Percentiles rank a stretch among this genome's conserved stretches.
Evolutionary conservation across 2,329 filamentous ascomycete species (phyloP).

Genomic region (Colletotrichum sublineola): DNA sequence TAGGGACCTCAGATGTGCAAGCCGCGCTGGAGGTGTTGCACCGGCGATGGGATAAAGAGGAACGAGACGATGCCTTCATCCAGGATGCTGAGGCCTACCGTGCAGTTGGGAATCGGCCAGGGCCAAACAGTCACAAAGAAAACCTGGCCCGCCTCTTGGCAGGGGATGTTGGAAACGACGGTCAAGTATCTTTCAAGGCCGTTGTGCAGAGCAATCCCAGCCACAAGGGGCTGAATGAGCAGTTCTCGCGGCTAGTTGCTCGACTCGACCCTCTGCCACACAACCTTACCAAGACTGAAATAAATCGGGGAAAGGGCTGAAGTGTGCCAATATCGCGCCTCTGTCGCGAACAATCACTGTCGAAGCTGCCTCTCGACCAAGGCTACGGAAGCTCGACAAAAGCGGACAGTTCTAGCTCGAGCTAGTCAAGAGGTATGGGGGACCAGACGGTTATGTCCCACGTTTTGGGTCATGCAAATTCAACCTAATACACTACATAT

Average conservation of each 20-base stretch:
- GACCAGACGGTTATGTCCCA: not conserved
- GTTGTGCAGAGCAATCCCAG: slow-evolving; percentile 1
- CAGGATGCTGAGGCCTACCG: not conserved
- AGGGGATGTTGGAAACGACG: not conserved
- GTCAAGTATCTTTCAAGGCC: slow-evolving; percentile 6
- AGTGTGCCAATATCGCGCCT: not conserved
- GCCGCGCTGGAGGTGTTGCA: not conserved
- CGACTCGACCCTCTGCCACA: not conserved
- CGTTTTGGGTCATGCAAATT: not conserved
- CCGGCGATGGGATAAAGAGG: not conserved
- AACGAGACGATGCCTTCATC: not conserved
- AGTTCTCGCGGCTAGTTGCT: not conserved
- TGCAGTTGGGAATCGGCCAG: not conserved
- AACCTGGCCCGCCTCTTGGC: slow-evolving; percentile 3
- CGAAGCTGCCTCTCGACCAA: not conserved
- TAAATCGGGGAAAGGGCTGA: not conserved
- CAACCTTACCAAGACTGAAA: not conserved
- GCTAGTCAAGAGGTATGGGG: not conserved
- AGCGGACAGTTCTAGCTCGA: not conserved
- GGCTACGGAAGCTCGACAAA: not conserved
- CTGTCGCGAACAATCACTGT: not conserved
- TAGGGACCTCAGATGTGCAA: not conserved
- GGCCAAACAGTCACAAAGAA: not conserved
- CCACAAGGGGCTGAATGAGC: not conserved
- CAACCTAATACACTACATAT: not conserved